phyloP scores from a whole-genome alignment of 345 rosid species.

The Corchorus capsularis region DNA sequence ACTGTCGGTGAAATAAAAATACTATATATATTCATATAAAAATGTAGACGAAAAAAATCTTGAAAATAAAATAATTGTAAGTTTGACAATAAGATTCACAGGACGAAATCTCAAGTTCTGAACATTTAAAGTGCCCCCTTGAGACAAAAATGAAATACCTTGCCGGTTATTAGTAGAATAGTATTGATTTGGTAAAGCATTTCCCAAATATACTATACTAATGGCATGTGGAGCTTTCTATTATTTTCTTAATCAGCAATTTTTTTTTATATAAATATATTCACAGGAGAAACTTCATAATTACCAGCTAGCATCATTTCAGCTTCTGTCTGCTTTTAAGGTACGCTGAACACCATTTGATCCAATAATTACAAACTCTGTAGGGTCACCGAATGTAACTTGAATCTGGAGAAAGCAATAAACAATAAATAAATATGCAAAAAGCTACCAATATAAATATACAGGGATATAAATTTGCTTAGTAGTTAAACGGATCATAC shows the following conservation, averaged over 20 bases:
- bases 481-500: neutral
- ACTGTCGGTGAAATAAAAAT: neutral
- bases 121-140: neutral
- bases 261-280: neutral
- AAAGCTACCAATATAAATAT: neutral
- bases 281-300: constrained; percentile 13
- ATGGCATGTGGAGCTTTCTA: neutral
- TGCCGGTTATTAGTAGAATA: neutral
- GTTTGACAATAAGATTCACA: neutral
- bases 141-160: neutral
- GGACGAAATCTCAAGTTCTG: neutral
- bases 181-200: neutral
- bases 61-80: neutral
- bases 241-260: constrained; percentile 5
- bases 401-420: constrained; percentile 47
- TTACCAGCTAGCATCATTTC: constrained; percentile 69
- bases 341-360: constrained; percentile 50
- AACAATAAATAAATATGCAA: neutral
- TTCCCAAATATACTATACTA: neutral
- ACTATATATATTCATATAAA: neutral
- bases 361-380: constrained; percentile 59
- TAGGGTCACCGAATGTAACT: constrained; percentile 65
- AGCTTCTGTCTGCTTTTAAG: constrained; percentile 51
- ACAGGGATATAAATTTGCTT: neutral
- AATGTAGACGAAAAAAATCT: neutral